phyloP scores from a whole-genome alignment of 108 stramenopile genomes.

The Heterococcus sp. region DNA sequence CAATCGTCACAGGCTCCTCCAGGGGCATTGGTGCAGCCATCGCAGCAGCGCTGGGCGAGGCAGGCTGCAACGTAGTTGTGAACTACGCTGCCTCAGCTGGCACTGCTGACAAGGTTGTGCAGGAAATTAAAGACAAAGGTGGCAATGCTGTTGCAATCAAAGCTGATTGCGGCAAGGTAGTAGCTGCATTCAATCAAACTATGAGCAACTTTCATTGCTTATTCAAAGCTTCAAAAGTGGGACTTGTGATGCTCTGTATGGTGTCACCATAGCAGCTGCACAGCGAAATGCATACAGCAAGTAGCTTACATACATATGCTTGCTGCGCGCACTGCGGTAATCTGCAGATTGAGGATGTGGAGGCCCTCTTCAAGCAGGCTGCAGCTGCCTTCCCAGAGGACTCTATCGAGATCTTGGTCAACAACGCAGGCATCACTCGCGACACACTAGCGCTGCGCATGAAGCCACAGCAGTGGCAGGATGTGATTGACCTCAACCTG shows the following conservation, averaged over 20 bases:
- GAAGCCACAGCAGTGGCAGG: conserved; percentile 88
- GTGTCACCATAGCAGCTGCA: too few relatives aligned
- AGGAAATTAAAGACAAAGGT: conserved; percentile 76
- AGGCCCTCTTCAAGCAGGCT: conserved; percentile 64
- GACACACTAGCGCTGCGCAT: conserved; percentile 89
- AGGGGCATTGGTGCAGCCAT: conserved; percentile 87
- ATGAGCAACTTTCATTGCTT: too few relatives aligned
- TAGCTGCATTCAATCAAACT: too few relatives aligned
- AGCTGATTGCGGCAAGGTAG: conserved; percentile 47
- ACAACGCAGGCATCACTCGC: conserved; percentile 92
- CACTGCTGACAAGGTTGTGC: conserved; percentile 73
- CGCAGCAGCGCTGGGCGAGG: conserved; percentile 78
- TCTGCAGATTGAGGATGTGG: conserved; percentile 67
- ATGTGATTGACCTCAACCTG: conserved; percentile 89
- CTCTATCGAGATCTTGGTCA: conserved; percentile 78
- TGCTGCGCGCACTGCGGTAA: too few relatives aligned
- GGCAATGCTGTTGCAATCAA: conserved; percentile 69
- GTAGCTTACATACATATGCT: too few relatives aligned
- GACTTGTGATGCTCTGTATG: too few relatives aligned
- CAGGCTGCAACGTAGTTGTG: conserved; percentile 85
- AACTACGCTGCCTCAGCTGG: conserved; percentile 86
- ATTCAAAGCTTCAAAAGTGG: too few relatives aligned
- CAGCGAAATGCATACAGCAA: too few relatives aligned
- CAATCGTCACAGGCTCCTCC: conserved; percentile 67
- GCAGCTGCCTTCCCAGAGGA: conserved; percentile 45